phyloP scores from a whole-genome alignment of 2,329 filamentous ascomycete species.

The Calonectria honghensis region DNA sequence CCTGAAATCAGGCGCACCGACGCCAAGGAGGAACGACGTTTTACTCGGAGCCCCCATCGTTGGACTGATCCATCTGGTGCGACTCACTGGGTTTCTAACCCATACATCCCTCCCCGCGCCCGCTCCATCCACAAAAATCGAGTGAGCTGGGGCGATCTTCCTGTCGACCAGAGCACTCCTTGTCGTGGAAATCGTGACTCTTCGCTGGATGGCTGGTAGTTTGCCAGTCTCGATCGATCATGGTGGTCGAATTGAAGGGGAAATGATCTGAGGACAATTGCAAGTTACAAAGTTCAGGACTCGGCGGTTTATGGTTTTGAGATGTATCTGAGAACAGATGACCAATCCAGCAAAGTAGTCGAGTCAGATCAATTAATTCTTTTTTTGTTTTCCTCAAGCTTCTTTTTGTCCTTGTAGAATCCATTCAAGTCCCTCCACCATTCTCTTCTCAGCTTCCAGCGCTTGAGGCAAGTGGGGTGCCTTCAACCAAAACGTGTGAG shows the following conservation, averaged over 20 bases:
- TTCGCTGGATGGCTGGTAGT: background rate
- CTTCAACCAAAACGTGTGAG: constrained; percentile 73
- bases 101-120: constrained; percentile 6
- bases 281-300: background rate
- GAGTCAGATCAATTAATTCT: background rate
- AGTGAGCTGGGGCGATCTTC: constrained; percentile 1
- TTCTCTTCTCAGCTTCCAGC: constrained; percentile 63
- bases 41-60: background rate
- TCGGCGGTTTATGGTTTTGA: background rate
- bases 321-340: background rate
- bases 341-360: background rate
- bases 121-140: background rate
- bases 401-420: constrained; percentile 50
- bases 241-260: background rate
- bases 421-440: constrained; percentile 66
- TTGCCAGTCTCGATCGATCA: background rate
- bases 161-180: background rate
- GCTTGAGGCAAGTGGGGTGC: constrained; percentile 64
- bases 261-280: background rate
- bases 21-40: background rate
- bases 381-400: background rate
- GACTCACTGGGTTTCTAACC: constrained; percentile 18
- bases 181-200: background rate
- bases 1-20: background rate
- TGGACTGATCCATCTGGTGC: constrained; percentile 4